Base-by-base conservation (phyloP, 768 basidiomycete species). In the Phlebiopsis gigantea region DNA sequence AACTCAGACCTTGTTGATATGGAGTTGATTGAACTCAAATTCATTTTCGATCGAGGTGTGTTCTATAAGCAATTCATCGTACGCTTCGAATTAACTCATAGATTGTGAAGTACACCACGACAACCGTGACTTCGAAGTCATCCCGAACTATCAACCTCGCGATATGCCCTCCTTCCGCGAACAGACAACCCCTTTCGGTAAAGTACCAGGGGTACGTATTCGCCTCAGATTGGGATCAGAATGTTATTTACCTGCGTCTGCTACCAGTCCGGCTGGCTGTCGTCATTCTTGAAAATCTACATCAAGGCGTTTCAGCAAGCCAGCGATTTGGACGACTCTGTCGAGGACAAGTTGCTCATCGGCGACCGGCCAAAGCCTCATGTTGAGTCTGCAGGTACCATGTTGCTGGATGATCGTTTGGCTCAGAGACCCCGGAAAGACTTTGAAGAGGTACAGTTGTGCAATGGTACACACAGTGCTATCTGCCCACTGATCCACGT, bases 81-180 rank as follows among this genome's bases (percentile, higher is more conserved):
- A 31, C 2, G 34, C 34, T 39, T n/a, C n/a, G n/a, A n/a, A n/a
- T n/a, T n/a, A n/a, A n/a, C n/a, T n/a, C n/a, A n/a, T n/a, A n/a
- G n/a, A n/a, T n/a, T n/a, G n/a, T n/a, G n/a, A n/a, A 89, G 86
- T 76, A 55, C 88, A 93, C 61, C 77, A 85, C 55, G 93, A 96
- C 69, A 95, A 96, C 68, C 87, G 93, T 7, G 93, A 96, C 71
- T 86, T 88, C 63, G 76, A 77, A 39, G 84, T 93, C 46, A 71
- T 95, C 24, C 82, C 88, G 6, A 85, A 85, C 67, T 89, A 90
- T 62, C 93, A 95, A 63, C 88, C 90, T 0, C 72, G 66, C 42
- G 69, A 66, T 31, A 73, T 72, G 21, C 66, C 74, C 9, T 71
- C 78, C 5, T 77, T 93, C 55, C 78, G 85, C 61, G 73, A 83